Conservation (phyloP, 2,329 filamentous ascomycete genomes). For the Catunica adiposa region DNA sequence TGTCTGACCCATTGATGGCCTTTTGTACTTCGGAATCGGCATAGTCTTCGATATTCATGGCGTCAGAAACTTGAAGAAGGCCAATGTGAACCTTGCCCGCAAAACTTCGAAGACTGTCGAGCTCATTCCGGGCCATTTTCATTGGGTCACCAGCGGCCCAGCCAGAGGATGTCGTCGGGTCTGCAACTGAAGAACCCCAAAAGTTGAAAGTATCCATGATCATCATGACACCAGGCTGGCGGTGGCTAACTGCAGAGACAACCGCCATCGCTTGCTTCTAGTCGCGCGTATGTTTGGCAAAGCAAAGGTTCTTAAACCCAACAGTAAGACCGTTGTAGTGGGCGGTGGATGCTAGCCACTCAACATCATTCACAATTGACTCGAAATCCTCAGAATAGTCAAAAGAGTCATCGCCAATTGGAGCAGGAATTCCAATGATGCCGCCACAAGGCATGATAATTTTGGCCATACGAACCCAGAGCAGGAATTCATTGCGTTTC, state of each 20-base stretch:
- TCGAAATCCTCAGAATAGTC: constrained; percentile 6
- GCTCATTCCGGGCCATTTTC: background rate
- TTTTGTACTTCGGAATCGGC: constrained; percentile 8
- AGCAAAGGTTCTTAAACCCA: constrained; percentile 17
- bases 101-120: background rate
- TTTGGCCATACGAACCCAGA: constrained; percentile 15
- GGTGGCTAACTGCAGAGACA: constrained; percentile 3
- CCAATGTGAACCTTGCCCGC: constrained; percentile 12
- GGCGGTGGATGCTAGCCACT: constrained; percentile 7
- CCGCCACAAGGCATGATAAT: constrained; percentile 12
- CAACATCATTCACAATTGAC: constrained; percentile 8
- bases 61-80: constrained; percentile 17
- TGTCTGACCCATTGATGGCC: background rate
- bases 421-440: constrained; percentile 16
- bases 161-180: background rate
- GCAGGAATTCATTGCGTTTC: constrained; percentile 9
- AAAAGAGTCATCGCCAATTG: constrained; percentile 11
- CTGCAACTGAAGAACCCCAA: constrained; percentile 12
- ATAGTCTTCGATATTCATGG: constrained; percentile 12
- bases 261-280: constrained; percentile 16
- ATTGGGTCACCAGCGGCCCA: background rate
- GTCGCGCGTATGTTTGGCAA: constrained; percentile 11
- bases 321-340: constrained; percentile 11
- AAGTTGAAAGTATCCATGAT: constrained; percentile 21
- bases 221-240: constrained; percentile 13